A percentile compares a stretch with the other conserved stretches of the same genome.
These are phyloP conservation scores for Coemansia sp. DNA, from an alignment of 192 early-diverging fungal species.

Conservation along the genomic window DNA sequence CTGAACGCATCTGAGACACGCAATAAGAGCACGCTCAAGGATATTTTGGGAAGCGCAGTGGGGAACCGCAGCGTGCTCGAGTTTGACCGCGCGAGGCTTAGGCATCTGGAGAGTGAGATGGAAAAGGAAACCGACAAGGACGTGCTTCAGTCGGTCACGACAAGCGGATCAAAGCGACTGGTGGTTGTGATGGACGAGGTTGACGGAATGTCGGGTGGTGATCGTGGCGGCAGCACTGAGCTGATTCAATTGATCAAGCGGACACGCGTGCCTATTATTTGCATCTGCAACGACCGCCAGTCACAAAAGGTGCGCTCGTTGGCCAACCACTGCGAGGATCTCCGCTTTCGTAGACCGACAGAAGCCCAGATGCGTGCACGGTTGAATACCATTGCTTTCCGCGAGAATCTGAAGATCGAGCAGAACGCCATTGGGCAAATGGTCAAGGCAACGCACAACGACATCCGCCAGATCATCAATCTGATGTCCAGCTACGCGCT, in stretches of 20 bases:
- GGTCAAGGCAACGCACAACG: slow-evolving; percentile 74
- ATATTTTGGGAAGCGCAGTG: slow-evolving; percentile 53
- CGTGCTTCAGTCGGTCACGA: slow-evolving; percentile 11
- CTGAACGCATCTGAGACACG: slow-evolving; percentile 97
- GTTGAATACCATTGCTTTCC: slow-evolving; percentile 71
- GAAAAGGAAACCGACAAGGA: slow-evolving; percentile 31
- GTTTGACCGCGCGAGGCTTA: slow-evolving; percentile 45
- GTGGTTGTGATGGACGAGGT: slow-evolving; percentile 99
- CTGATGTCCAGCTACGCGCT: slow-evolving; percentile 89
- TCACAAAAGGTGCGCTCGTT: slow-evolving; percentile 83
- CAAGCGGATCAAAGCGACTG: slow-evolving; percentile 34
- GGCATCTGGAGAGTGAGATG: slow-evolving; percentile 21
- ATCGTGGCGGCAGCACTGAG: slow-evolving; percentile 87
- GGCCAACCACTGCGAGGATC: slow-evolving; percentile 78
- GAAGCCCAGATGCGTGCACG: slow-evolving; percentile 72
- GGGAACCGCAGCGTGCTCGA: slow-evolving; percentile 64
- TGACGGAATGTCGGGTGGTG: slow-evolving; percentile 98
- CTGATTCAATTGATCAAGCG: slow-evolving; percentile 90
- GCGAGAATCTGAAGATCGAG: slow-evolving; percentile 74
- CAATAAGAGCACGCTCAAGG: slow-evolving; percentile 81
- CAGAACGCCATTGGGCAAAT: slow-evolving; percentile 80
- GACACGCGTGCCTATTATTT: slow-evolving; percentile 89
- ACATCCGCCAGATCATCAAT: slow-evolving; percentile 97
- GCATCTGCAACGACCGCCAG: slow-evolving; percentile 95
- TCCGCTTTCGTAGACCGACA: slow-evolving; percentile 73